phyloP scores from a whole-genome alignment of 345 rosid species.

The Eucalyptus regnans region DNA sequence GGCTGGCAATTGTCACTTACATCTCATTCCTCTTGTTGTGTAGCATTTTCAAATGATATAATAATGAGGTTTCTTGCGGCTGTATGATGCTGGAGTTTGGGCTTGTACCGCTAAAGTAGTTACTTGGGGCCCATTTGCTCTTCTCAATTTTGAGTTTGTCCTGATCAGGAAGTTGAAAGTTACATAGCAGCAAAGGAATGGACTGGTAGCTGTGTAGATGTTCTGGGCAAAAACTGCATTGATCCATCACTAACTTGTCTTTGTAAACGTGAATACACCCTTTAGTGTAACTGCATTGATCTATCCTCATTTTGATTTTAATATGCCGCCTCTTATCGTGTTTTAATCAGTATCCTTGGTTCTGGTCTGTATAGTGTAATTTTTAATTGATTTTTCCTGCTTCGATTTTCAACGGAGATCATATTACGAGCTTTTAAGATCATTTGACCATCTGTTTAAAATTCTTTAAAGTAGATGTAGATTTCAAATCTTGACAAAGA shows the following conservation, averaged over 20 bases:
- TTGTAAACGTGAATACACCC: conserved; percentile 63
- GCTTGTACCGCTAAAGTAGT: conserved; percentile 59
- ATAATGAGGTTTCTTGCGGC: conserved; percentile 3
- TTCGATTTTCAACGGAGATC: not conserved
- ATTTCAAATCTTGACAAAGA: not conserved
- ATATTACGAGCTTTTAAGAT: not conserved
- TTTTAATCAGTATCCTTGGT: not conserved
- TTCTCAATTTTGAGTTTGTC: conserved; percentile 37
- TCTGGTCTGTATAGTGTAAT: not conserved
- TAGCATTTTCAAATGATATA: not conserved
- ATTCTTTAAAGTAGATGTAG: not conserved
- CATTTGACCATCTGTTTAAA: not conserved
- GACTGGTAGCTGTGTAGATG: conserved; percentile 66
- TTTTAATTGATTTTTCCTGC: not conserved
- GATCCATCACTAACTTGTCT: conserved; percentile 44
- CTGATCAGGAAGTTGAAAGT: conserved; percentile 7
- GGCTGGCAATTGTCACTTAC: conserved; percentile 19
- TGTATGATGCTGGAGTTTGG: conserved; percentile 56
- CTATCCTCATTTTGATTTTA: not conserved
- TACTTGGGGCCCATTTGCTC: conserved; percentile 85
- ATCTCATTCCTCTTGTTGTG: not conserved
- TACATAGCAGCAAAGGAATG: conserved; percentile 40
- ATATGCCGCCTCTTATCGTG: not conserved
- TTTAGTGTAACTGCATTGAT: conserved; percentile 92
- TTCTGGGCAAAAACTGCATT: conserved; percentile 41